Evolutionary conservation across 768 basidiomycete genomes (phyloP), one percentile per base, ranked within the genome.

Genomic region (Lactarius psammicola): DNA sequence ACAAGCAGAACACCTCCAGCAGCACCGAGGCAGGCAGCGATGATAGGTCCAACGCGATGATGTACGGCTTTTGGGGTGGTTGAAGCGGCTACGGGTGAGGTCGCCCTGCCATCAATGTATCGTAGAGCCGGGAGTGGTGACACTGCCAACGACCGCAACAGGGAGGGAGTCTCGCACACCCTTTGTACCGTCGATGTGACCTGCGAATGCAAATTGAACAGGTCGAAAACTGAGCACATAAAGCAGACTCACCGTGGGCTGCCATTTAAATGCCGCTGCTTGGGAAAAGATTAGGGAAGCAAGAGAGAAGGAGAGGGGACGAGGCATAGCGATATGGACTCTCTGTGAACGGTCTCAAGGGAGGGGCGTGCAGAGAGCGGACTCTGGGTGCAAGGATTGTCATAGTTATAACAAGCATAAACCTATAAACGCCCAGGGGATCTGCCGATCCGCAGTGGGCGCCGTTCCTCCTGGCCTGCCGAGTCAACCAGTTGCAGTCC

Each of bases 401-500:
- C 49, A 42, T 65, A 65, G 60, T 59, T 66, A 66, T 66, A 66
- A 28, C 23, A 51, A 13, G n/a, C 8, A 33, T 46, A 44, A 54
- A 63, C 56, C 17, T 4, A 33, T 46, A 44, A 54, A 63, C 56
- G 60, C 61, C 36, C 49, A 15, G 15, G 53, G 26, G 15, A 66
- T 62, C 65, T 62, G 55, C 36, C 60, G 65, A 66, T 66, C 65
- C 23, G 36, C 15, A 36, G 23, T n/a, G 30, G 3, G 38, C 44
- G 60, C 60, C 23, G 15, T 28, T 20, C 46, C 46, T 58, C 49
- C 0, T n/a, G 9, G 10, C 8, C 30, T 13, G 44, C 59, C 65
- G 57, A 66, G 65, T 66, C 65, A 54, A 66, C 56, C 28, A 66
- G 61, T 38, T 66, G 28, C 49, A 34, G 9, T 62, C 61, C 33